Evolutionary conservation across 768 basidiomycete species (phyloP).

Genomic region (Boletales sp.): DNA sequence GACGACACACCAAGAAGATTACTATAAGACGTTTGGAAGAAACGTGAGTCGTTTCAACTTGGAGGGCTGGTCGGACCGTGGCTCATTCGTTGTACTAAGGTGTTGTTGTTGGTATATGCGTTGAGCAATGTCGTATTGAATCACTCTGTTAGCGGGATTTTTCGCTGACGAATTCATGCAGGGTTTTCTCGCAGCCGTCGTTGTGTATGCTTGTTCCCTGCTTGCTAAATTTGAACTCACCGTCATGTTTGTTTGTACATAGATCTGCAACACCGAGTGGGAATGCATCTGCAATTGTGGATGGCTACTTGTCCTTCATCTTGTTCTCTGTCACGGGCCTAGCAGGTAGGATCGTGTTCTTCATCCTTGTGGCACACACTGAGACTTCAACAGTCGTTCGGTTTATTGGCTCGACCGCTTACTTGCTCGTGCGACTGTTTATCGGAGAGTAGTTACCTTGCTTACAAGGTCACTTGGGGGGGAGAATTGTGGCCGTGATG

Average conservation of each 20-base stretch:
- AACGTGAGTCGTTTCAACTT: conserved; percentile 45
- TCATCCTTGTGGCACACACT: neutral
- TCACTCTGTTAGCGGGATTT: neutral
- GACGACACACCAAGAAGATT: conserved; percentile 74
- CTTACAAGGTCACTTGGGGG: no score
- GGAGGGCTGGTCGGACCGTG: neutral
- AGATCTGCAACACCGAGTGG: conserved; percentile 42
- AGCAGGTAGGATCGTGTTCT: conserved; percentile 58
- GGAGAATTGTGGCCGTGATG: no score
- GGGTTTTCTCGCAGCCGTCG: conserved; percentile 70
- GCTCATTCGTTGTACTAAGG: conserved; percentile 35
- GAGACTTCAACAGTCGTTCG: conserved; percentile 59
- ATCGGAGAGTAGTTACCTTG: conserved; percentile 67
- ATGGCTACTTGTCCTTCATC: conserved; percentile 87
- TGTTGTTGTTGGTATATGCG: conserved; percentile 84
- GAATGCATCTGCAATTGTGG: conserved; percentile 54
- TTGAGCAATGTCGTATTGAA: conserved; percentile 67
- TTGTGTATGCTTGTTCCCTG: conserved; percentile 52
- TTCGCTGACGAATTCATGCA: conserved; percentile 24
- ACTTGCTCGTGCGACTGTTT: conserved; percentile 84
- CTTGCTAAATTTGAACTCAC: neutral
- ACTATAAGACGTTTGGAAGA: conserved; percentile 85
- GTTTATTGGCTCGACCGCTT: conserved; percentile 76
- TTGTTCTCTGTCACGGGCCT: conserved; percentile 86
- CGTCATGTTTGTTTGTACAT: neutral